A percentile compares a stretch with the other conserved stretches of the same genome.
phyloP scores from a whole-genome alignment of 495 filamentous ascomycete species.

The Patellaria atrata region DNA sequence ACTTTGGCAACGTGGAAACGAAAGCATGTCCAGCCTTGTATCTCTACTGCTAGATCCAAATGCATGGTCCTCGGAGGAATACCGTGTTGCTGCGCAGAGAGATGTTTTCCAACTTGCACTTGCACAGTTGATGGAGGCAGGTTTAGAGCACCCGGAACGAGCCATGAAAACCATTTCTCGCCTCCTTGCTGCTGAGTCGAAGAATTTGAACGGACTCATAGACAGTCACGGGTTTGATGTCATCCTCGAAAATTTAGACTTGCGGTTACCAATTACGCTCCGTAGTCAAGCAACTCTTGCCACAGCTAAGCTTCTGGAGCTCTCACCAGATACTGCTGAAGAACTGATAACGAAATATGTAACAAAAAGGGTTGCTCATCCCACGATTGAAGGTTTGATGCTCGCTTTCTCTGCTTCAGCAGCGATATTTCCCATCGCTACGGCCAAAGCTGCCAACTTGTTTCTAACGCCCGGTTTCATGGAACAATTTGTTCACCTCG shows the following conservation, averaged over 20 bases:
- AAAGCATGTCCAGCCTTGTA: slow-evolving; percentile 42
- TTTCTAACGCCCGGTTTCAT: slow-evolving; percentile 81
- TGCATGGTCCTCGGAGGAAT: slow-evolving; percentile 42
- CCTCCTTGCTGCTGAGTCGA: slow-evolving; percentile 44
- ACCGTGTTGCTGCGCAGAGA: slow-evolving; percentile 33
- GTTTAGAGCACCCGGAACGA: slow-evolving; percentile 42
- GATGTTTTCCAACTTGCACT: slow-evolving; percentile 54
- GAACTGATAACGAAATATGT: slow-evolving; percentile 55
- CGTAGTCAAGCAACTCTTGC: slow-evolving; percentile 62
- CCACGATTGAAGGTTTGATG: slow-evolving; percentile 44
- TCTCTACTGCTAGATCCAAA: slow-evolving; percentile 40
- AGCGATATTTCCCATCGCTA: slow-evolving; percentile 70
- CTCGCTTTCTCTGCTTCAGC: slow-evolving; percentile 80
- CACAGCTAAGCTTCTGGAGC: slow-evolving; percentile 65
- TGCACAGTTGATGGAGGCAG: slow-evolving; percentile 48
- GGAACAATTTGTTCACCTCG: slow-evolving; percentile 48
- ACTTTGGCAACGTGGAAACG: slow-evolving; percentile 47
- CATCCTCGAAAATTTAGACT: slow-evolving; percentile 62
- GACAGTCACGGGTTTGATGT: slow-evolving; percentile 69
- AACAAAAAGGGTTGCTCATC: slow-evolving; percentile 34
- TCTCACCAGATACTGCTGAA: slow-evolving; percentile 51
- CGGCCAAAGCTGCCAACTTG: slow-evolving; percentile 50
- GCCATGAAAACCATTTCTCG: slow-evolving; percentile 49
- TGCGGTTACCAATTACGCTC: slow-evolving; percentile 50
- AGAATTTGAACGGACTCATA: slow-evolving; percentile 46